These are phyloP conservation scores for Linaria vulgaris DNA, from an alignment of 257 asterid genomes.

Conservation along the genomic window DNA sequence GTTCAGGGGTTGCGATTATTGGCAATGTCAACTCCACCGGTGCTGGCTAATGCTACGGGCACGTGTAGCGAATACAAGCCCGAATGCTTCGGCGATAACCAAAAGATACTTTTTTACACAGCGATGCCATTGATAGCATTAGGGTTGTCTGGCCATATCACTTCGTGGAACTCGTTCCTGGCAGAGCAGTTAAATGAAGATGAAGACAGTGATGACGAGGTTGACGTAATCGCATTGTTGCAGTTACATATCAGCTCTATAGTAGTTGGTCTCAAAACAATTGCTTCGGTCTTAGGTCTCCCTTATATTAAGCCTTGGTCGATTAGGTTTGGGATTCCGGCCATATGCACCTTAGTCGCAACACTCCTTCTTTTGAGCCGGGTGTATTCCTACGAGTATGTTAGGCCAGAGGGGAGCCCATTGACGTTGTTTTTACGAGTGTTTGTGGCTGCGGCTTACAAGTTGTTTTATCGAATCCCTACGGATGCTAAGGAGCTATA, in stretches of 20 bases:
- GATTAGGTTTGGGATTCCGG: conserved; percentile 45
- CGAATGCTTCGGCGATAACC: conserved; percentile 37
- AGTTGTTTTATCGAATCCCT: conserved; percentile 20
- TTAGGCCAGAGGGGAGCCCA: conserved; percentile 36
- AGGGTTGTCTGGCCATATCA: conserved; percentile 39
- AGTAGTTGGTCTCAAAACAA: too few relatives aligned
- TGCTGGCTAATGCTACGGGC: conserved; percentile 31
- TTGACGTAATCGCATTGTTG: conserved; percentile 21
- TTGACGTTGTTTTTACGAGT: conserved; percentile 30
- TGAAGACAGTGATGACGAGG: conserved; percentile 3
- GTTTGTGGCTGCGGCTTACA: conserved; percentile 33
- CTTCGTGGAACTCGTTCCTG: conserved; percentile 33
- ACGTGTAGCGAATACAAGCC: conserved; percentile 35
- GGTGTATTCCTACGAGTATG: conserved; percentile 28
- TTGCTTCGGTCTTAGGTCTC: conserved; percentile 31
- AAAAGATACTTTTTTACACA: conserved; percentile 28
- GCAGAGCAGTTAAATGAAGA: conserved; percentile 26
- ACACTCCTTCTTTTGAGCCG: conserved; percentile 39
- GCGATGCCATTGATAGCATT: conserved; percentile 36
- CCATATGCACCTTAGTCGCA: conserved; percentile 32
- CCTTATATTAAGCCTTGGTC: conserved; percentile 40
- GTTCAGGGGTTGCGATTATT: conserved; percentile 40
- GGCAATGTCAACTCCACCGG: conserved; percentile 46
- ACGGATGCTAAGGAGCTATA: conserved; percentile 25
- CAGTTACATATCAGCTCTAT: too few relatives aligned